phyloP scores from a whole-genome alignment of 768 basidiomycete species.

The Chiua virens region DNA sequence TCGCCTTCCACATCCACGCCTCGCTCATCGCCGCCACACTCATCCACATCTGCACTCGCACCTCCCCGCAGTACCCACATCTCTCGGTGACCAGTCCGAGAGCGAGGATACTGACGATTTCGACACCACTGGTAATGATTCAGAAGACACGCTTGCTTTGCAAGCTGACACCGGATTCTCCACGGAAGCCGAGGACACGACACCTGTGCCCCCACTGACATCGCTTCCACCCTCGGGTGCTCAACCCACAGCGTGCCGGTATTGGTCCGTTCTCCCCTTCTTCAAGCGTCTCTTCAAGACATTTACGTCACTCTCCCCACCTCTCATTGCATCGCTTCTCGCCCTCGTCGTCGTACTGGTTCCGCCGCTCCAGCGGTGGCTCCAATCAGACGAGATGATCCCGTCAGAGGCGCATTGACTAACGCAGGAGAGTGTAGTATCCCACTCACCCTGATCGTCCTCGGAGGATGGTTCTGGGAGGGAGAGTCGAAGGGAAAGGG shows the following conservation, averaged over 20 bases:
- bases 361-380: conserved; percentile 67
- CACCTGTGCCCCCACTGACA: background rate
- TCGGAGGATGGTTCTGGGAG: conserved; percentile 88
- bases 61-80: conserved; percentile 23
- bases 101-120: conserved; percentile 18
- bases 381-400: conserved; percentile 57
- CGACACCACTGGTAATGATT: conserved; percentile 19
- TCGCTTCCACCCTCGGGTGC: background rate
- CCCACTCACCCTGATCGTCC: conserved; percentile 86
- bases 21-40: background rate
- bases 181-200: conserved; percentile 13
- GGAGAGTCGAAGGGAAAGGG: conserved; percentile 17
- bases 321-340: conserved; percentile 75
- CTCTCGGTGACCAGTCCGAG: conserved; percentile 26
- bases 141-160: conserved; percentile 19
- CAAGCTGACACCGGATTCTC: conserved; percentile 9
- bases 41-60: conserved; percentile 6
- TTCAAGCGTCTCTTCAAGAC: background rate
- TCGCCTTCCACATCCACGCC: background rate
- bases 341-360: conserved; percentile 79
- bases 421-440: conserved; percentile 77
- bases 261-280: background rate
- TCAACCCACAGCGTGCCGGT: conserved; percentile 7
- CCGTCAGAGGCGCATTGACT: conserved; percentile 66
- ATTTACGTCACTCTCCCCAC: conserved; percentile 78